phyloP scores from a whole-genome alignment of 2,329 filamentous ascomycete genomes.

The Didymella exigua region DNA sequence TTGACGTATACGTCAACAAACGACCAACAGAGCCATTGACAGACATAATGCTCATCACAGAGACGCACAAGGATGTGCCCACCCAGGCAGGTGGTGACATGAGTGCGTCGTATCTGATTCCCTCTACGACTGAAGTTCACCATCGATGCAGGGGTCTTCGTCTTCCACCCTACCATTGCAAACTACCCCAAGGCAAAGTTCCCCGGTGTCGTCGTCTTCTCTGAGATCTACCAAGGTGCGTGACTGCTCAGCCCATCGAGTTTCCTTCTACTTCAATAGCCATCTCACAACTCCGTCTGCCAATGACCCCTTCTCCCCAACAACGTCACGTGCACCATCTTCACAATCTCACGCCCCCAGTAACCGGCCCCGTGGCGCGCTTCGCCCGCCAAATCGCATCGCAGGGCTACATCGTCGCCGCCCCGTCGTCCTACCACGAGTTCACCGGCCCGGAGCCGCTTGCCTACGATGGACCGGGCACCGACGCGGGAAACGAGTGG shows the following conservation, averaged over 20 bases:
- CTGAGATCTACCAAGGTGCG: conserved; percentile 92
- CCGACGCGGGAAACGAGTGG: conserved; percentile 83
- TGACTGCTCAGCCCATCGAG: not conserved
- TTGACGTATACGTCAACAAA: not conserved
- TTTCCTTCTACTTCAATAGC: not conserved
- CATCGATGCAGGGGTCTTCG: conserved; percentile 71
- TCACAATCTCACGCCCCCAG: conserved; percentile 43
- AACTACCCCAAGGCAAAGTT: conserved; percentile 89
- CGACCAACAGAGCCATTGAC: not conserved
- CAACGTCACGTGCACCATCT: not conserved
- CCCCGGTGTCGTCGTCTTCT: conserved; percentile 86
- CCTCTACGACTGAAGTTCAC: not conserved
- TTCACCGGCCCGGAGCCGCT: conserved; percentile 85
- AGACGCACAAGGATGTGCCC: conserved; percentile 64
- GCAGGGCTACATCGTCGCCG: conserved; percentile 91
- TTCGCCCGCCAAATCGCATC: conserved; percentile 91
- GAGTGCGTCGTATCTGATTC: conserved; percentile 49
- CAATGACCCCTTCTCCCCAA: not conserved
- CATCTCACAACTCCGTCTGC: not conserved
- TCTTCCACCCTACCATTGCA: conserved; percentile 84
- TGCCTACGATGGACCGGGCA: conserved; percentile 85
- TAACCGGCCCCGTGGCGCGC: conserved; percentile 86
- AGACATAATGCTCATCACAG: conserved; percentile 62
- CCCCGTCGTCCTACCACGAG: conserved; percentile 90
- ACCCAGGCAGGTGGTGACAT: conserved; percentile 65